Evolutionary conservation across 805 yeast genomes (phyloP).

Genomic region (Ogataea philodendri): DNA sequence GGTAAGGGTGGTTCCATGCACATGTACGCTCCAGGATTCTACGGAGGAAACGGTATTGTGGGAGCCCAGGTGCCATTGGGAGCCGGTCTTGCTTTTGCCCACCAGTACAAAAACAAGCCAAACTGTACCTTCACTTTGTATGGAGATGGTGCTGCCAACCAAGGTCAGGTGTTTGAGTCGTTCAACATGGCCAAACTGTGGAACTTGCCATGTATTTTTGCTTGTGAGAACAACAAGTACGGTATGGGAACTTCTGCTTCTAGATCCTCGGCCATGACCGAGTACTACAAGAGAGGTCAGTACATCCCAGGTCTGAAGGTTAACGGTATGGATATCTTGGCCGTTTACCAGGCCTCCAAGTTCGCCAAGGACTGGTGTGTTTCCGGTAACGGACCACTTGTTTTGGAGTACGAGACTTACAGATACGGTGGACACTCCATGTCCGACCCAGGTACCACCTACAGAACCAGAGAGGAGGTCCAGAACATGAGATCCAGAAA

Average conservation of each 20-base stretch:
- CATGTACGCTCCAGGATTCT: slow-evolving; percentile 92
- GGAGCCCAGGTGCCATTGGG: slow-evolving; percentile 99
- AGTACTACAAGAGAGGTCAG: slow-evolving; percentile 98
- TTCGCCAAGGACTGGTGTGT: slow-evolving; percentile 96
- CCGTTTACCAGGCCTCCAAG: slow-evolving; percentile 92
- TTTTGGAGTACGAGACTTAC: slow-evolving; percentile 95
- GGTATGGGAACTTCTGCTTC: slow-evolving; percentile 99
- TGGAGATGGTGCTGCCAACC: slow-evolving; percentile 99
- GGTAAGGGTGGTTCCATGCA: slow-evolving; percentile 99
- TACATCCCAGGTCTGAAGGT: slow-evolving; percentile 98
- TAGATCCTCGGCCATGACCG: slow-evolving; percentile 94
- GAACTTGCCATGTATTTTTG: slow-evolving; percentile 91
- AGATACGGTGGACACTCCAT: slow-evolving; percentile 99
- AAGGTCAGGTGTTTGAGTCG: slow-evolving; percentile 97
- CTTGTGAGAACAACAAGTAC: slow-evolving; percentile 98
- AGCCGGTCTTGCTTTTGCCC: slow-evolving; percentile 97
- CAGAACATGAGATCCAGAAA: slow-evolving; percentile 98
- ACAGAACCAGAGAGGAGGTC: slow-evolving; percentile 99
- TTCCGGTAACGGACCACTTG: slow-evolving; percentile 93
- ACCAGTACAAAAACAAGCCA: slow-evolving; percentile 79
- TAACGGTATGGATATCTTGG: slow-evolving; percentile 97
- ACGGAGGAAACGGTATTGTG: slow-evolving; percentile 99
- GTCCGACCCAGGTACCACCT: slow-evolving; percentile 99
- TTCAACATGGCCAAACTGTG: slow-evolving; percentile 99
- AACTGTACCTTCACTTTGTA: slow-evolving; percentile 84